phyloP scores from a whole-genome alignment of 768 basidiomycete species.

The Hortiboletus flavorubellus region DNA sequence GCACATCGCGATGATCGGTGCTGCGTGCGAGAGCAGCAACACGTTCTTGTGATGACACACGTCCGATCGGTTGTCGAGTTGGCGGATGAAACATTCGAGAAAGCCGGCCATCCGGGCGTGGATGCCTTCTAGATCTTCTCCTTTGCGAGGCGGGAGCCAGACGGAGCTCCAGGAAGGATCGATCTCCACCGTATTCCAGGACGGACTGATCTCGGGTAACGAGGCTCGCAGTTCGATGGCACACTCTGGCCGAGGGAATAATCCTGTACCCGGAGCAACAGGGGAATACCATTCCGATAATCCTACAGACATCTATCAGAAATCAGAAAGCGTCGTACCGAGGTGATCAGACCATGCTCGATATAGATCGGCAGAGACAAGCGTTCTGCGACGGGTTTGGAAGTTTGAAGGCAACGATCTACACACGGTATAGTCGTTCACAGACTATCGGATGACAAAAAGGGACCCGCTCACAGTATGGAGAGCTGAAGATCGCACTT shows the following conservation, averaged over 20 bases:
- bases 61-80: constrained; percentile 44
- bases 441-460: not conserved
- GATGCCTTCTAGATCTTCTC: constrained; percentile 61
- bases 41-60: constrained; percentile 45
- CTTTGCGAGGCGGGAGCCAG: constrained; percentile 68
- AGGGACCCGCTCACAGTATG: constrained; percentile 58
- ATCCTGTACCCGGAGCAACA: constrained; percentile 58
- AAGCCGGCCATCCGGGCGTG: constrained; percentile 59
- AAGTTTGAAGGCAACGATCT: constrained; percentile 89
- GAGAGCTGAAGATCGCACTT: constrained; percentile 80
- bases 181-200: constrained; percentile 58
- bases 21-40: constrained; percentile 72
- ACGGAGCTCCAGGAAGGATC: constrained; percentile 63
- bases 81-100: constrained; percentile 47
- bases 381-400: constrained; percentile 57
- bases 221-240: constrained; percentile 49
- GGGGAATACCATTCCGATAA: constrained; percentile 81
- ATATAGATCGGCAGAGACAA: constrained; percentile 68
- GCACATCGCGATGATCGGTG: constrained; percentile 65
- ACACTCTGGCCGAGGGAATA: constrained; percentile 70
- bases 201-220: constrained; percentile 60
- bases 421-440: not conserved
- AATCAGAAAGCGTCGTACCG: constrained; percentile 6
- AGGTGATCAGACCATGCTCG: constrained; percentile 59
- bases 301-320: constrained; percentile 36